These are phyloP conservation scores for Aspergillus incahuasiensis DNA, from an alignment of 495 filamentous ascomycete genomes.

Conservation along the genomic window DNA sequence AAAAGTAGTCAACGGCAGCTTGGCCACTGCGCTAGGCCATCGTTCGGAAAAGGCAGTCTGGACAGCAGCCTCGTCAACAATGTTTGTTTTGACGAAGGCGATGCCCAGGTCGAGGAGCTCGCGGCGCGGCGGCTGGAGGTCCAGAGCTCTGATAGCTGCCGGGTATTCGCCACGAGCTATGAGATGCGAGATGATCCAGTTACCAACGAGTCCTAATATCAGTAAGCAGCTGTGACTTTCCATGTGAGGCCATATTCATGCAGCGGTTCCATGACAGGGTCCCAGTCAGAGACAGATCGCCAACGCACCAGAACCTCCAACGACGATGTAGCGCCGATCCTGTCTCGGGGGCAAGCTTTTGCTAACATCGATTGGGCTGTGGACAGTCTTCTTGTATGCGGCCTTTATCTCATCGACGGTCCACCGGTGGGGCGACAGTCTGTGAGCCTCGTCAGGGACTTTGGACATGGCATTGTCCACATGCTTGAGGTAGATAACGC, in stretches of 20 bases:
- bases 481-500: conserved; percentile 43
- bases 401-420: conserved; percentile 43
- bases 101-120: conserved; percentile 38
- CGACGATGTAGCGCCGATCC: conserved; percentile 52
- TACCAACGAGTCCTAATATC: conserved; percentile 48
- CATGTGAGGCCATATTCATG: conserved; percentile 47
- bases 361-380: conserved; percentile 43
- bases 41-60: conserved; percentile 45
- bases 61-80: conserved; percentile 43
- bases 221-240: conserved; percentile 40
- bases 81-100: conserved; percentile 48
- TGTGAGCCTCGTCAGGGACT: conserved; percentile 42
- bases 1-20: conserved; percentile 51
- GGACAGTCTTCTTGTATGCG: conserved; percentile 42
- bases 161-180: conserved; percentile 51
- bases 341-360: conserved; percentile 49
- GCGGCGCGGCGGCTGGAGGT: conserved; percentile 42
- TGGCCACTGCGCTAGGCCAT: conserved; percentile 42
- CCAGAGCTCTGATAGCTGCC: conserved; percentile 50
- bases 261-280: conserved; percentile 29
- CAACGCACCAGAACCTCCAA: conserved; percentile 53
- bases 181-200: conserved; percentile 51
- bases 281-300: neutral
- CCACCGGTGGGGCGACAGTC: conserved; percentile 48
- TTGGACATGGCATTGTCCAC: conserved; percentile 46